Base-by-base conservation (phyloP, 2,329 filamentous ascomycete species). In the Penicillium expansum region DNA sequence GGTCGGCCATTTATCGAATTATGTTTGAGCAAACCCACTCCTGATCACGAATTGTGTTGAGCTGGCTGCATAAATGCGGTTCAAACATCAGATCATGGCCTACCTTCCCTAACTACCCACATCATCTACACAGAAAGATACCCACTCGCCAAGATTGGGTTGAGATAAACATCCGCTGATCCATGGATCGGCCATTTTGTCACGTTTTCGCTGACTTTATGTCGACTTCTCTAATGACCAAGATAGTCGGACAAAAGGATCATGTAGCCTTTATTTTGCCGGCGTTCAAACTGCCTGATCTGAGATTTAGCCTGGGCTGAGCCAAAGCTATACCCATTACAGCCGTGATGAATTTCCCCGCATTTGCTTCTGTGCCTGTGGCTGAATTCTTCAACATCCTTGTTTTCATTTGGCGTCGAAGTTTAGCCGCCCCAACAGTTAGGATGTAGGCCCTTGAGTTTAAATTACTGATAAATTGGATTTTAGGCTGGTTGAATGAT, bases 331-430 rank as follows among this genome's bases (percentile, higher is more conserved):
- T 43, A 48, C 20, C 39, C 48, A 39, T 39, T 38, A 52, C n/a
- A 45, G 41, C 53, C 24, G 24, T 55, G 32, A 33, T 27, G 41
- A 14, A 33, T 45, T 56, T 27, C 53, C 53, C 48, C 53, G 41
- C 53, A 52, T 56, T 52, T 37, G 14, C 32, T 35, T 16, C 20
- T 32, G 30, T 27, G 41, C 41, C 32, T 29, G 33, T 35, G 41
- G 24, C 45, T 45, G 53, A 33, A n/a, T 33, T 14, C n/a, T 55
- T 32, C 44, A 55, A 27, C 27, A 6, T 30, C 20, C 35, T 29
- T 32, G n/a, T 41, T 20, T 41, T 22, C 3, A 22, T 16, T 32
- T 27, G 24, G 20, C 1, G 22, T 8, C 7, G n/a, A 44, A 24
- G 6, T 52, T 56, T 56, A 56, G 27, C 54, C 54, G 48, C 30